These are phyloP conservation scores for Sequoia sempervirens DNA, from an alignment of 75 land plant genomes.

Conservation along the genomic window DNA sequence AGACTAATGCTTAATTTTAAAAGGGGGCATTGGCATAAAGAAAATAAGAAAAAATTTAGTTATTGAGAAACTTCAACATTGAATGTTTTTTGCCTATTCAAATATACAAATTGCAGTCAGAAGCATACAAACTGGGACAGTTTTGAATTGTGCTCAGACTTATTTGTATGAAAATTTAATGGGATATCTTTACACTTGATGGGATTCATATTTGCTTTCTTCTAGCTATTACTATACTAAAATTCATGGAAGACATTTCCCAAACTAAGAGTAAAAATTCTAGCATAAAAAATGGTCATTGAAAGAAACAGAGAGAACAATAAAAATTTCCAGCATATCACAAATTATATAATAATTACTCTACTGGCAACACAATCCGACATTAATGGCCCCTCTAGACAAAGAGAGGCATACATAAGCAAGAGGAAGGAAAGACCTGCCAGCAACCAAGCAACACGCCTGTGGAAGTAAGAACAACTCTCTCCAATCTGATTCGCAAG, in stretches of 20 bases:
- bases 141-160: background rate
- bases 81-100: background rate
- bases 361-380: background rate
- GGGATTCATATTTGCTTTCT: background rate
- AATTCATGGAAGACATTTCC: background rate
- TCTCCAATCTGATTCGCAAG: conserved; percentile 63
- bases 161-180: too few relatives aligned
- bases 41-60: background rate
- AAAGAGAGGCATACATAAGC: background rate
- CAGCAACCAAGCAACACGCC: conserved; percentile 95
- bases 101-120: background rate
- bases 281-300: background rate
- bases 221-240: background rate
- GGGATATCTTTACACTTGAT: background rate
- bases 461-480: conserved; percentile 86
- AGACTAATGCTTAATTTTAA: background rate
- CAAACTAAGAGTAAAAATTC: background rate
- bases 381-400: background rate
- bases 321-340: background rate
- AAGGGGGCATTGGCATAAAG: background rate
- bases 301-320: background rate
- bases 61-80: background rate
- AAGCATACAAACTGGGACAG: background rate
- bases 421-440: conserved; percentile 60
- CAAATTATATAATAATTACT: background rate